phyloP scores from a whole-genome alignment of 2,329 filamentous ascomycete genomes.

The Hypoxylon sp. region DNA sequence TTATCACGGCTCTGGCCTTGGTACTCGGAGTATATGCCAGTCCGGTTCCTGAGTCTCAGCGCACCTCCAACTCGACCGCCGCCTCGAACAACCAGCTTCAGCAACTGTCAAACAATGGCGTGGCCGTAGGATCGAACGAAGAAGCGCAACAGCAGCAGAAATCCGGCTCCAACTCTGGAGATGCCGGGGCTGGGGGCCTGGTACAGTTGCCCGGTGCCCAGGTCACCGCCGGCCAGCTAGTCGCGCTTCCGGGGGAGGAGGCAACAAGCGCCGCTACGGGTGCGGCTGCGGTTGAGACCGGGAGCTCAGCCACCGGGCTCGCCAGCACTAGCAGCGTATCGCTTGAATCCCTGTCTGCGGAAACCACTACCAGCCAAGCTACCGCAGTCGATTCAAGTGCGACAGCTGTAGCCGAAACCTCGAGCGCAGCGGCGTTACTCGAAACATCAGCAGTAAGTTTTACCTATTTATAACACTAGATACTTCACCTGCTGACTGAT shows the following conservation, averaged over 20 bases:
- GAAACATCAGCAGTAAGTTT: conserved; percentile 15
- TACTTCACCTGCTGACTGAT: background rate
- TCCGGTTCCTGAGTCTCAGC: conserved; percentile 15
- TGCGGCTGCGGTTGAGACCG: conserved; percentile 13
- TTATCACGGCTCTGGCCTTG: conserved; percentile 34
- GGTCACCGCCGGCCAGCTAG: conserved; percentile 40
- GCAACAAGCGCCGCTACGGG: conserved; percentile 18
- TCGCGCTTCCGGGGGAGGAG: conserved; percentile 37
- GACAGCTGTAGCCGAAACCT: conserved; percentile 1
- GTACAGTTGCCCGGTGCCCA: conserved; percentile 40
- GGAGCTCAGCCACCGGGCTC: conserved; percentile 21
- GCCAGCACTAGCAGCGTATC: conserved; percentile 17
- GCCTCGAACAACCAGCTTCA: conserved; percentile 13
- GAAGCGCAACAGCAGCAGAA: conserved; percentile 8
- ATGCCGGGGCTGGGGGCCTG: conserved; percentile 18
- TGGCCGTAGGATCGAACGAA: conserved; percentile 3
- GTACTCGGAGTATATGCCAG: conserved; percentile 35
- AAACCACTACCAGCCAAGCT: conserved; percentile 19
- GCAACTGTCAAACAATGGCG: conserved; percentile 13
- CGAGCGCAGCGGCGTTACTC: conserved; percentile 2
- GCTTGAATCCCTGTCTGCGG: conserved; percentile 7
- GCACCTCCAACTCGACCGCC: background rate
- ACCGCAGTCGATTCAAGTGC: conserved; percentile 12
- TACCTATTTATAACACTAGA: background rate
- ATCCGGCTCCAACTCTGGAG: conserved; percentile 7